A percentile compares a stretch with the other conserved stretches of the same genome.
Evolutionary conservation across 441 rosid genomes (phyloP).

Genomic region (Populus hybrid): DNA sequence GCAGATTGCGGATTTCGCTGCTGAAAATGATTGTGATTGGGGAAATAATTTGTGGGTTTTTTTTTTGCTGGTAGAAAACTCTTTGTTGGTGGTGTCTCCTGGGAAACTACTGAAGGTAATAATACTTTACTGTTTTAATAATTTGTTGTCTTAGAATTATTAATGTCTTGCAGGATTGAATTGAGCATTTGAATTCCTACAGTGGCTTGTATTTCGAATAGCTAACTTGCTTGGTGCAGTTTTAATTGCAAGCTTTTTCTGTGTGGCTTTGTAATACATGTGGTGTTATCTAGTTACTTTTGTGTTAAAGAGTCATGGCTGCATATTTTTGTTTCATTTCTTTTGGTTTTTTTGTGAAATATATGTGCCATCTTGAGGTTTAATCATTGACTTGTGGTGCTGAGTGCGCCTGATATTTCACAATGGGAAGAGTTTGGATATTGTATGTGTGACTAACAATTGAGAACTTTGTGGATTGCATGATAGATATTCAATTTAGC

Average conservation of each 20-base stretch:
- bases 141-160: background rate
- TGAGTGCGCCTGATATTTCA: background rate
- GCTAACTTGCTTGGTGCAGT: background rate
- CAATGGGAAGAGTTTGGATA: background rate
- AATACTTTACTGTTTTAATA: background rate
- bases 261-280: too few relatives aligned
- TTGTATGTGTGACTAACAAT: too few relatives aligned
- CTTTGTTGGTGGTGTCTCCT: constrained; percentile 38
- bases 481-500: background rate
- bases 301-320: background rate
- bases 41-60: constrained; percentile 8
- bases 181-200: background rate
- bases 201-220: too few relatives aligned
- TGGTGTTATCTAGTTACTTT: too few relatives aligned
- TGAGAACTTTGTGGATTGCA: background rate
- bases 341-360: background rate
- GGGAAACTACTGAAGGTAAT: constrained; percentile 32
- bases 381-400: background rate
- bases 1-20: background rate
- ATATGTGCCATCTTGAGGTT: background rate
- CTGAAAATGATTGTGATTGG: background rate
- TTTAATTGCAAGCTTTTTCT: too few relatives aligned
- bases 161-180: background rate
- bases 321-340: background rate
- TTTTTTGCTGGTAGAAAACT: constrained; percentile 29